These are phyloP conservation scores for Monilinia aucupariae DNA, from an alignment of 2,329 filamentous ascomycete genomes.

Conservation along the genomic window DNA sequence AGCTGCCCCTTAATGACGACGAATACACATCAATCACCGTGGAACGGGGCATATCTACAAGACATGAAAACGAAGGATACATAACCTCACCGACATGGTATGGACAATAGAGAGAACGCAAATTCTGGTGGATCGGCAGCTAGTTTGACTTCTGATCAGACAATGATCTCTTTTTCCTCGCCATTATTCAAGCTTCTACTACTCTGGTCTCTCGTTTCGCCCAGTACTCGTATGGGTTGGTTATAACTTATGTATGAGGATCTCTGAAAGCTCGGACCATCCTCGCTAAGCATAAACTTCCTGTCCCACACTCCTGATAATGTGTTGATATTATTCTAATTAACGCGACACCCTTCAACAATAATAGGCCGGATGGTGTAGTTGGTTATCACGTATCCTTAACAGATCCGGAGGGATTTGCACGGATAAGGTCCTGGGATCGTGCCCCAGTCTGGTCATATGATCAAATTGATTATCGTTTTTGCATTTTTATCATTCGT, in stretches of 20 bases:
- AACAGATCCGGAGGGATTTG: no score
- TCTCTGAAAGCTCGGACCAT: neutral
- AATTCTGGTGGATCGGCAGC: neutral
- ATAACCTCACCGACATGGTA: neutral
- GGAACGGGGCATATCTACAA: neutral
- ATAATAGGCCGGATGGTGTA: conserved; percentile 12
- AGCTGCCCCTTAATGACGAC: conserved; percentile 2
- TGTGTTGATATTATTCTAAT: neutral
- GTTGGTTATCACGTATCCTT: conserved; percentile 15
- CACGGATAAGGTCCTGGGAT: conserved; percentile 15
- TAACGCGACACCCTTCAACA: accelerated
- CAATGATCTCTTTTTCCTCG: neutral
- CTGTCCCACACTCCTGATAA: neutral
- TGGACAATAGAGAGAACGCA: neutral
- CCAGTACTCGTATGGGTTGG: neutral
- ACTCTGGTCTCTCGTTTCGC: neutral
- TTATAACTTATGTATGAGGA: no score
- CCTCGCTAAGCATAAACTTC: neutral
- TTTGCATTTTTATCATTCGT: neutral
- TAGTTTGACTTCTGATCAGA: neutral
- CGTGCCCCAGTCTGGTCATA: conserved; percentile 12
- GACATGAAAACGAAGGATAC: neutral
- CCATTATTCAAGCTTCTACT: neutral
- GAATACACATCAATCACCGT: neutral
- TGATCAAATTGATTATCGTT: no score